Conservation (phyloP, 2,329 filamentous ascomycete species). For the Epichloe brachyelytri region DNA sequence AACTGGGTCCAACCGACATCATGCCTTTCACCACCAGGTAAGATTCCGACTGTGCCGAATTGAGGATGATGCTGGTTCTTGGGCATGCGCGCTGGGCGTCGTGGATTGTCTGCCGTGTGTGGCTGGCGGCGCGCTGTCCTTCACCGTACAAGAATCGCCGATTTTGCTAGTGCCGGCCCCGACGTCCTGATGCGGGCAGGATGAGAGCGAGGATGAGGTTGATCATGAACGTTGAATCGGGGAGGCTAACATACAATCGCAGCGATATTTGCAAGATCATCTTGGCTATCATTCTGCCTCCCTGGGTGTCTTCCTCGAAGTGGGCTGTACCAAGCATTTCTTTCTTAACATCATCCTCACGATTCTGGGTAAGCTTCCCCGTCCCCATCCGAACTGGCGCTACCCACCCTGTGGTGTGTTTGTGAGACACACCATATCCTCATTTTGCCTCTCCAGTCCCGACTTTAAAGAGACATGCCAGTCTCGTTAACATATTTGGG, state of each 20-base stretch:
- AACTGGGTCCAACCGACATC: constrained; percentile 17
- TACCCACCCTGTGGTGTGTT: background rate
- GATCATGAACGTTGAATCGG: background rate
- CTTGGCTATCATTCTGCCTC: constrained; percentile 79
- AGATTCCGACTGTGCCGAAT: constrained; percentile 11
- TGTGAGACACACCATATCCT: background rate
- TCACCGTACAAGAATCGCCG: background rate
- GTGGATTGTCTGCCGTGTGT: background rate
- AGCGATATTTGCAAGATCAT: constrained; percentile 56
- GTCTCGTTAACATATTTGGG: background rate
- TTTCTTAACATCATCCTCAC: constrained; percentile 89
- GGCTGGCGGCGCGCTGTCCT: background rate
- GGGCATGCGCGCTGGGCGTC: too few species aligned
- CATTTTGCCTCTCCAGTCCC: background rate
- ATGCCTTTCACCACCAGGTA: constrained; percentile 51
- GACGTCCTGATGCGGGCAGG: too few species aligned
- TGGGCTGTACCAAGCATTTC: constrained; percentile 74
- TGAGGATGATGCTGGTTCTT: background rate
- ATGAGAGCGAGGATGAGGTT: background rate
- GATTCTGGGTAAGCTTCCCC: constrained; percentile 41
- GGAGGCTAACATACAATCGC: background rate
- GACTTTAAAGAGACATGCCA: background rate
- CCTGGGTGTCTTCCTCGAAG: constrained; percentile 88
- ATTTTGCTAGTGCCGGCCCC: background rate
- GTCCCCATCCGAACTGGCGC: background rate